phyloP scores from a whole-genome alignment of 495 filamentous ascomycete species.

The Annulohypoxylon nitens region DNA sequence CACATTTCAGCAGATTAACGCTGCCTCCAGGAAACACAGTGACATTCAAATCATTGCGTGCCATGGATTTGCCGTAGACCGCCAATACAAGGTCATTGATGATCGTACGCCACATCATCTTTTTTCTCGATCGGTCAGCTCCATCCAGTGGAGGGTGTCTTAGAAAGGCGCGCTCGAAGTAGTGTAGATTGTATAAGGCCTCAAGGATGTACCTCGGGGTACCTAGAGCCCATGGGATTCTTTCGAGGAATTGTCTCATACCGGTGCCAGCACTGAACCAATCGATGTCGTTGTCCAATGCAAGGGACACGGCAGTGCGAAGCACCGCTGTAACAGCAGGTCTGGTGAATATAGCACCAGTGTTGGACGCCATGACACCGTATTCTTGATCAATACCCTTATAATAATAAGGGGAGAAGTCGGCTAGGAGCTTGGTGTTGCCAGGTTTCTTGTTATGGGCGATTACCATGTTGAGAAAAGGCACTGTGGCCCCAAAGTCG shows the following conservation, averaged over 20 bases:
- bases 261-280: constrained; percentile 45
- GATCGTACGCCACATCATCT: constrained; percentile 18
- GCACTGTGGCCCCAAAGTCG: constrained; percentile 34
- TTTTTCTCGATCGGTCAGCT: background rate
- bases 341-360: constrained; percentile 10
- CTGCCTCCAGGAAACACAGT: background rate
- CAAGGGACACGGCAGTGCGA: constrained; percentile 9
- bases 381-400: constrained; percentile 4
- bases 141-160: too few relatives aligned
- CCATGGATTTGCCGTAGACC: constrained; percentile 26
- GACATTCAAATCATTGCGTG: background rate
- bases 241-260: constrained; percentile 44
- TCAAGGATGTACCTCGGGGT: constrained; percentile 32
- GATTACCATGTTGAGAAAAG: constrained; percentile 25
- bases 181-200: constrained; percentile 24
- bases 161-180: background rate
- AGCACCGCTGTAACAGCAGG: constrained; percentile 29
- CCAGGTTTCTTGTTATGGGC: constrained; percentile 11
- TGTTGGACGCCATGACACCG: constrained; percentile 39
- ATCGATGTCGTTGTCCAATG: constrained; percentile 22
- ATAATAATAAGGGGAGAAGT: constrained; percentile 49
- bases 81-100: constrained; percentile 41
- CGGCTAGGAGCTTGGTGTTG: background rate
- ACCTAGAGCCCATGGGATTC: constrained; percentile 36
- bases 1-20: constrained; percentile 9